Conservation (phyloP, 345 rosid genomes). For the thale cress (Arabidopsis thaliana) region TAIR10.1 NC_003074.8:9396001-9396500, state of each 20-base stretch:
- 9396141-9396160: neutral
- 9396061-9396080: neutral
- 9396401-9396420: neutral
- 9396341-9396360: constrained; percentile 43
- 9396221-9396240: constrained; percentile 42
- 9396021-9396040: neutral
- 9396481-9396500: neutral
- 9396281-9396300: constrained; percentile 26
- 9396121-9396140: neutral
- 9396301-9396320: constrained; percentile 23
- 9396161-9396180: neutral
- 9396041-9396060: neutral
- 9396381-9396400: constrained; percentile 38
- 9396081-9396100: too few relatives aligned
- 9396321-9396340: neutral
- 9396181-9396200: constrained; percentile 7
- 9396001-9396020: neutral
- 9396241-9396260: constrained; percentile 26
- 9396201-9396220: constrained; percentile 30
- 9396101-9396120: neutral
- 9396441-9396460: constrained; percentile 37
- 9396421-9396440: neutral
- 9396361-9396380: constrained; percentile 38
- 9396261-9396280: constrained; percentile 42
- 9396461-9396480: constrained; percentile 26